These are phyloP conservation scores for Elaeagnus macrophylla DNA, from an alignment of 306 rosid genomes.

Conservation along the genomic window DNA sequence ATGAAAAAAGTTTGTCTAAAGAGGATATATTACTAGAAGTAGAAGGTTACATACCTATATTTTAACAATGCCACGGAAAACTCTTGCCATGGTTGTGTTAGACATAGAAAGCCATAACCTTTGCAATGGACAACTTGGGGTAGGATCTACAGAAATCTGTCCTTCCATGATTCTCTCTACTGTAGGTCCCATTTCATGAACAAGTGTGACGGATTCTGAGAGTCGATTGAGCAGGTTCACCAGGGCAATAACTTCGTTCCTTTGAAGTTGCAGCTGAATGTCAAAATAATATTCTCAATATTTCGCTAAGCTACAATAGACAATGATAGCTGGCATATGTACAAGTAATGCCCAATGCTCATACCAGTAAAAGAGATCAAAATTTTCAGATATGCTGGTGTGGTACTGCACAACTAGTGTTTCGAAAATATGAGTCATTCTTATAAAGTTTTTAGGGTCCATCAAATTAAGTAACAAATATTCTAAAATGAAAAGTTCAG, in stretches of 20 bases:
- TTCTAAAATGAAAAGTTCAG: too few species aligned
- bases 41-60: slow-evolving; percentile 5
- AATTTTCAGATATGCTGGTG: too few species aligned
- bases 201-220: slow-evolving; percentile 67
- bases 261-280: slow-evolving; percentile 72
- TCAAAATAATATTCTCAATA: slow-evolving; percentile 5
- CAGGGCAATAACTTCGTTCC: slow-evolving; percentile 91
- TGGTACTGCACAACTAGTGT: too few species aligned
- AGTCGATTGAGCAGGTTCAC: slow-evolving; percentile 83
- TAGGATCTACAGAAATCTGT: slow-evolving; percentile 24
- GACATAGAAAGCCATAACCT: slow-evolving; percentile 37
- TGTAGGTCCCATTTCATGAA: slow-evolving; percentile 59
- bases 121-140: slow-evolving; percentile 30
- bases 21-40: neutral
- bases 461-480: too few species aligned
- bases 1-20: neutral
- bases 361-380: neutral
- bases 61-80: neutral
- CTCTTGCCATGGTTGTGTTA: slow-evolving; percentile 17
- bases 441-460: too few species aligned
- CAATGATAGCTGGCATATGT: neutral
- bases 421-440: too few species aligned
- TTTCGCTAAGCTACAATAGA: neutral
- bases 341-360: neutral
- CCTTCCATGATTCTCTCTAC: slow-evolving; percentile 42